Evolutionary conservation across 1,284 basidiomycete species (phyloP), one percentile per base, ranked within the genome.

Genomic region (Sporisorium iseilematis-ciliati): DNA sequence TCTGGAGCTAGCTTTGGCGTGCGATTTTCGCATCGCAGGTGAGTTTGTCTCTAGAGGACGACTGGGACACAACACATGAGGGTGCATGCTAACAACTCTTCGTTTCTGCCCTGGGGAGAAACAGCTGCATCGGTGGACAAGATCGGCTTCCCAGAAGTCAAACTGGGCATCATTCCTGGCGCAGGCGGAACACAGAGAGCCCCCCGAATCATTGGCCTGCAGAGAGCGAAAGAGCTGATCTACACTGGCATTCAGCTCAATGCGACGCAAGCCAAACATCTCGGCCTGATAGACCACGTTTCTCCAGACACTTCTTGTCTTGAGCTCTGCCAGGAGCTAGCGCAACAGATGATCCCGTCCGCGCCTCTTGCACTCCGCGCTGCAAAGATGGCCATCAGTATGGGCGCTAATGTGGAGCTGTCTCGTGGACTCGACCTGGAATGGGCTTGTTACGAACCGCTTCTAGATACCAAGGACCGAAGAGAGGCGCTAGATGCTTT

Each of bases 291-390:
- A 6, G 60, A 68, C 18, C 48, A 63, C 18, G 23, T 68, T 25
- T 49, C 65, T 29, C 41, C 59, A 40, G 54, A 49, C 3, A 26
- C 41, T 21, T 57, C 61, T 10, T 63, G 61, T 35, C 48, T 63
- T 38, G 29, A 57, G 25, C 48, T 56, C 1, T 63, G 61, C 33
- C 61, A 63, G 40, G 16, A 41, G 21, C 49, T 56, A 31, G 61
- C 61, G 2, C 21, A 51, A 23, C 40, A 57, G 49, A 63, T 63
- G 65, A 63, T 57, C 11, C 59, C 45, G 2, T 57, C 58, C 93
- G 94, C 93, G 29, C 95, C 94, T 12, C 86, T 97, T 26, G 94
- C 95, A 0, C 88, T 97, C 18, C 89, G 91, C 25, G 93, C 93
- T 1, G 94, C 95, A 7, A 97, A 97, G 83, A 88, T 90, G 76